Evolutionary conservation across 495 filamentous ascomycete species (phyloP).

Genomic region (Tuber melanosporum): DNA sequence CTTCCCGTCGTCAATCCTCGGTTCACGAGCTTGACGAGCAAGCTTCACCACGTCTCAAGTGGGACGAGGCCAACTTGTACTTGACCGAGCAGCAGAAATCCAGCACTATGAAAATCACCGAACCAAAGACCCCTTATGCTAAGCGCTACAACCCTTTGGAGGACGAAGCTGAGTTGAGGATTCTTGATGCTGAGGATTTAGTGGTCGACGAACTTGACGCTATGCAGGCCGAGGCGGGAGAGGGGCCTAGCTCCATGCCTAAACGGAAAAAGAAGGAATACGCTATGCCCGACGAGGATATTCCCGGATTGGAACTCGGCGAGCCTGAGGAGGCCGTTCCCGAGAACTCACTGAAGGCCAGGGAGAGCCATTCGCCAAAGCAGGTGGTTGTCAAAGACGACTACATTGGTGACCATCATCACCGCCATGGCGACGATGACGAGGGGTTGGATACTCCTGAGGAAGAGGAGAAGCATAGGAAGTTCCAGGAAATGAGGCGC

Average conservation of each 20-base stretch:
- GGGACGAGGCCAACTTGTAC: conserved; percentile 97
- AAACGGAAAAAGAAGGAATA: conserved; percentile 26
- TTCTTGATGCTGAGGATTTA: conserved; percentile 54
- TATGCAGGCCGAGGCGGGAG: conserved; percentile 38
- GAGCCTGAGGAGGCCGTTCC: conserved; percentile 73
- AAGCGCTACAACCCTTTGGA: conserved; percentile 82
- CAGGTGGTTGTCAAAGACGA: conserved; percentile 70
- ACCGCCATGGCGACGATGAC: conserved; percentile 49
- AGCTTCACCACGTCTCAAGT: conserved; percentile 63
- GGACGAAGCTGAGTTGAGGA: conserved; percentile 67
- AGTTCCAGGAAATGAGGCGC: conserved; percentile 86
- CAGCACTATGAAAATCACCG: conserved; percentile 95
- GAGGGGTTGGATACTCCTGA: conserved; percentile 63
- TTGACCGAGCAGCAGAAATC: conserved; percentile 91
- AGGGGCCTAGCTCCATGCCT: conserved; percentile 44
- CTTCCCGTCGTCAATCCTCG: conserved; percentile 65
- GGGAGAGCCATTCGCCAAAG: conserved; percentile 52
- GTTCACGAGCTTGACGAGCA: conserved; percentile 44
- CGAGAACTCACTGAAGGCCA: conserved; percentile 36
- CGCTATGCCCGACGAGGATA: conserved; percentile 60
- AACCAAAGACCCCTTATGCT: conserved; percentile 95
- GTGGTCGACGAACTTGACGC: conserved; percentile 70
- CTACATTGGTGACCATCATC: conserved; percentile 49
- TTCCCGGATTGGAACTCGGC: conserved; percentile 86
- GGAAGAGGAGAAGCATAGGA: conserved; percentile 77